phyloP scores from a whole-genome alignment of 306 rosid genomes.

The Urtica urens region DNA sequence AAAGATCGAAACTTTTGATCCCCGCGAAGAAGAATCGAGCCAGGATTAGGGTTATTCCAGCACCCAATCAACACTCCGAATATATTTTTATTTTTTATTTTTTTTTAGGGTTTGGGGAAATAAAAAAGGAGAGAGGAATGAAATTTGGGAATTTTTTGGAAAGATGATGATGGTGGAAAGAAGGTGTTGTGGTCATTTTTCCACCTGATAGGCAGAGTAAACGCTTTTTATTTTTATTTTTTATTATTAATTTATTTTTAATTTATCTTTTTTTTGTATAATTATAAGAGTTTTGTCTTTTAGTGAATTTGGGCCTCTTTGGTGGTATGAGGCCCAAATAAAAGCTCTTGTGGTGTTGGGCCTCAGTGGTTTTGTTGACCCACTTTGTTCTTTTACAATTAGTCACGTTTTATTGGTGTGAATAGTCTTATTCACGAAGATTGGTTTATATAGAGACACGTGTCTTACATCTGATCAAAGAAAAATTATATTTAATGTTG shows the following conservation, averaged over 20 bases:
- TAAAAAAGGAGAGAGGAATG: background rate
- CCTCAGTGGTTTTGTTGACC: background rate
- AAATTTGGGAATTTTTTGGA: conserved; percentile 9
- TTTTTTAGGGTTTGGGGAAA: conserved; percentile 8
- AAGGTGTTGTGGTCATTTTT: conserved; percentile 14
- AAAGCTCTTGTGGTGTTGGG: no score
- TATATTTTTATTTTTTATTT: background rate
- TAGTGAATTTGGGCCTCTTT: no score
- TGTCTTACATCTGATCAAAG: no score
- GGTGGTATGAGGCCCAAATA: background rate
- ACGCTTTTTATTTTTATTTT: conserved; percentile 3
- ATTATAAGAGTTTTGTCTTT: background rate
- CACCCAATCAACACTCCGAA: no score
- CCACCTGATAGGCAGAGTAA: conserved; percentile 3
- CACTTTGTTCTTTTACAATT: background rate
- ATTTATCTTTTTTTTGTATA: background rate
- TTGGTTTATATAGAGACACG: no score
- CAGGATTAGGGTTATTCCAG: no score
- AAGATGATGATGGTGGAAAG: conserved; percentile 8
- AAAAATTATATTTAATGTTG: no score
- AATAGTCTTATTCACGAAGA: no score
- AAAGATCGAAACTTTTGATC: conserved; percentile 20
- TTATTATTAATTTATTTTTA: background rate
- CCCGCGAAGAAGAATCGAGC: no score
- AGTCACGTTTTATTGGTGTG: no score